Percentiles rank a stretch among this genome's conserved stretches.
phyloP scores from a whole-genome alignment of 495 filamentous ascomycete species.

The Apiosordaria backusii region DNA sequence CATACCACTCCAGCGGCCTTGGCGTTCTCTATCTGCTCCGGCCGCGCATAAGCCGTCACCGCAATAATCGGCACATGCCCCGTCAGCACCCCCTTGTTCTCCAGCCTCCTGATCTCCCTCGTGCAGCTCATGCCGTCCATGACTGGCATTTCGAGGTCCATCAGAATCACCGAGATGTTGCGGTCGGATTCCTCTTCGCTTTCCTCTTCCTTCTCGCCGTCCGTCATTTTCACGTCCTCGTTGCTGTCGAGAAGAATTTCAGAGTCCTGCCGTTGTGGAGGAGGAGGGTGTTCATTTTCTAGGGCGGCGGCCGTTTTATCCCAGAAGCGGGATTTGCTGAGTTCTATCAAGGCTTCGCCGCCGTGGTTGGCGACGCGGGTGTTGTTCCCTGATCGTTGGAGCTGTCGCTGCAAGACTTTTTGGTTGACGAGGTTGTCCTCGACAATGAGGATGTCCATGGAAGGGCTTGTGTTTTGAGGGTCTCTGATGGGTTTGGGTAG shows the following conservation, averaged over 20 bases:
- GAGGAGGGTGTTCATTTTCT: neutral
- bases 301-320: constrained; percentile 13
- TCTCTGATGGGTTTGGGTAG: neutral
- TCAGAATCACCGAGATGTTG: constrained; percentile 64
- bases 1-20: constrained; percentile 52
- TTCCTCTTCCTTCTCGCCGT: constrained; percentile 22
- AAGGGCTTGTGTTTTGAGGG: constrained; percentile 1
- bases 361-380: constrained; percentile 76
- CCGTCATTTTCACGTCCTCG: neutral
- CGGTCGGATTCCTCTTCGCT: constrained; percentile 25
- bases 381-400: constrained; percentile 64
- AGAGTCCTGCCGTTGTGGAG: neutral
- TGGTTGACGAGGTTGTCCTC: constrained; percentile 87
- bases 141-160: constrained; percentile 86
- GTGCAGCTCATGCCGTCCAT: constrained; percentile 83
- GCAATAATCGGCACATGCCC: constrained; percentile 73
- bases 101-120: constrained; percentile 62
- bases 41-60: constrained; percentile 74
- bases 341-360: constrained; percentile 61
- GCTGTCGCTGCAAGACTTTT: constrained; percentile 65
- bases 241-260: neutral
- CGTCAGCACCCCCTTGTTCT: constrained; percentile 47
- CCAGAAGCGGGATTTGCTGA: constrained; percentile 50
- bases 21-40: constrained; percentile 58
- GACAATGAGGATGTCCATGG: constrained; percentile 61